Base-by-base conservation (phyloP, 805 yeast genomes). In the Ogataea nonfermentans region DNA sequence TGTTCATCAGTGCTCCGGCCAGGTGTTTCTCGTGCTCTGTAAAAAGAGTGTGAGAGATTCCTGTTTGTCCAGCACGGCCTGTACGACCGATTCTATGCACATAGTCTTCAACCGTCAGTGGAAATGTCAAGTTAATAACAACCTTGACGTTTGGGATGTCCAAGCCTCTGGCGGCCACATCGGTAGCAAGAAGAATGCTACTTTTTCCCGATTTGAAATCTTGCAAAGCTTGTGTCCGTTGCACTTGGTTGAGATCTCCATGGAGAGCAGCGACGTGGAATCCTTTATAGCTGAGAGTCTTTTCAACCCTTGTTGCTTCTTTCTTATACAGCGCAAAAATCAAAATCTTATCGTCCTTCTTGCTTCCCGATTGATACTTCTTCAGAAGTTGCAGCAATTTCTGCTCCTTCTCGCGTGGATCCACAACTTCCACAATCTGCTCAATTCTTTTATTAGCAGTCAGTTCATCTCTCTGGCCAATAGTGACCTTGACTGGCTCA, bases 1-100 rank as follows among this genome's bases (percentile, higher is more conserved):
- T 90, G 61, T 93, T 93, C 67, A 86, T 82, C 52, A 93, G 71
- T 3, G 95, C 97, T 48, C 99, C 98, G 44, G 95, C 84, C 37
- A 93, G 74, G 63, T 91, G 98, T 63, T 93, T 93, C 63, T 93
- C 98, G 57, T 89, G 93, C 50, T 90, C 97, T 6, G 99, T 93
- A 70, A 93, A 93, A 32, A 93, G 71, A 2, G 99, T 91, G 61
- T 90, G 95, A 11, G 99, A 95, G 48, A 80, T 78, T 59, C 99
- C 99, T 1, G 89, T 74, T 65, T 84, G 86, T 28, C 98, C 98
- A 11, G 98, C 99, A 68, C 98, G 81, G 46, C 97, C 98, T 7
- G 98, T 91, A 73, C 98, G 84, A 47, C 98, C 98, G 52, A 91
- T 91, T 67, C 98, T 79, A 63, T 91, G 98, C 25, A 91, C 97